Percentiles rank a stretch among this genome's conserved stretches.
These are phyloP conservation scores for Solanum medicagineum DNA, from an alignment of 257 asterid genomes.

Conservation along the genomic window DNA sequence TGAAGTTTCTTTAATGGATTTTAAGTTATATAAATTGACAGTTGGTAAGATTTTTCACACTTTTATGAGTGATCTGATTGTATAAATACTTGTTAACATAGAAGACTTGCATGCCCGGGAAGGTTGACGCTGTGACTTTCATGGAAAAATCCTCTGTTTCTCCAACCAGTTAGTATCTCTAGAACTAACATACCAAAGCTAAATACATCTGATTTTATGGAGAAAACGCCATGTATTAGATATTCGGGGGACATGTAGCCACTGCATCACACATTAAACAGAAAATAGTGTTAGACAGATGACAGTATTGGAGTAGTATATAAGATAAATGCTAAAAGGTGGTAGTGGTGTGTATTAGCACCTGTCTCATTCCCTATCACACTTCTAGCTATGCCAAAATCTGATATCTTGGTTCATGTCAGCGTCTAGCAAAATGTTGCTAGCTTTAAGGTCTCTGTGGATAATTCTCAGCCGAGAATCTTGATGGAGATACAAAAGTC, in stretches of 20 bases:
- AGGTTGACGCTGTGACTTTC: conserved; percentile 16
- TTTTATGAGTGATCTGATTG: not conserved
- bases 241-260: conserved; percentile 31
- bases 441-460: conserved; percentile 21
- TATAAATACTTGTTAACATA: not conserved
- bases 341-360: conserved; percentile 7
- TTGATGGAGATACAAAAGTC: conserved; percentile 1
- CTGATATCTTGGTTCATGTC: conserved; percentile 22
- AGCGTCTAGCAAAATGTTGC: conserved; percentile 16
- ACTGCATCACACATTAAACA: not conserved
- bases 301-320: not conserved
- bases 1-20: not conserved
- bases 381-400: conserved; percentile 22
- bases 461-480: conserved; percentile 4
- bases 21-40: not conserved
- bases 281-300: not conserved
- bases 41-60: not conserved
- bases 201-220: conserved; percentile 21
- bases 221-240: conserved; percentile 14
- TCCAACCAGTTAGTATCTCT: conserved; percentile 16
- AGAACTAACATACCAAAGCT: conserved; percentile 23
- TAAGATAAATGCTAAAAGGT: not conserved
- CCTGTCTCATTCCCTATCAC: conserved; percentile 15
- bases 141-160: conserved; percentile 12
- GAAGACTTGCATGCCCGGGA: conserved; percentile 18